Evolutionary conservation across 1,284 basidiomycete species (phyloP).

Genomic region (Ceratobasidium sp.): DNA sequence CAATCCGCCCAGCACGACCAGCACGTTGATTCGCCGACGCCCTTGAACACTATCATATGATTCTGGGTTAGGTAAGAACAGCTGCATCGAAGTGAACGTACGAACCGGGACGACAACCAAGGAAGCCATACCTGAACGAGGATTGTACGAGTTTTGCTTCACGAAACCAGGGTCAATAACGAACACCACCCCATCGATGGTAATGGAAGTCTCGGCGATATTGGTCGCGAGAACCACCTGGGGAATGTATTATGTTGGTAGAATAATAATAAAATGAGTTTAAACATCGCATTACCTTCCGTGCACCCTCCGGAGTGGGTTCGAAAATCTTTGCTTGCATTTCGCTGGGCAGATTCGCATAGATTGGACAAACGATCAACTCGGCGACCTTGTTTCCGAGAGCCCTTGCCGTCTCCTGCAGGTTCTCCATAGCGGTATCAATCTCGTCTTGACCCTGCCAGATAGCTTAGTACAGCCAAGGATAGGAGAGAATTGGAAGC

Average conservation of each 20-base stretch:
- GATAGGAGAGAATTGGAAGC: conserved; percentile 48
- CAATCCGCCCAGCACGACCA: conserved; percentile 95
- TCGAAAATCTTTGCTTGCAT: conserved; percentile 99
- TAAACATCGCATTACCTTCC: too few relatives aligned
- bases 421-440: conserved; percentile 93
- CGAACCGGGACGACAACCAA: conserved; percentile 89
- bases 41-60: conserved; percentile 75
- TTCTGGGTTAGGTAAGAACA: conserved; percentile 16
- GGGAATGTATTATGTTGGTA: neutral
- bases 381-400: conserved; percentile 96
- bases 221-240: conserved; percentile 95
- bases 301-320: conserved; percentile 92
- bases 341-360: conserved; percentile 96
- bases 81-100: conserved; percentile 44
- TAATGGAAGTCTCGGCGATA: conserved; percentile 98
- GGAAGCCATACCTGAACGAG: conserved; percentile 94
- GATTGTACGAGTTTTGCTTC: conserved; percentile 97
- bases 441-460: conserved; percentile 96
- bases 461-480: neutral
- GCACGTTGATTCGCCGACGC: conserved; percentile 97
- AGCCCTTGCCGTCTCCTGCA: conserved; percentile 93
- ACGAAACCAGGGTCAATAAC: conserved; percentile 98
- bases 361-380: conserved; percentile 95
- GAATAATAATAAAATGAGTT: too few relatives aligned
- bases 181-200: conserved; percentile 96